These are phyloP conservation scores for Phytophthora capsici DNA, from an alignment of 352 stramenopile species.

Conservation along the genomic window DNA sequence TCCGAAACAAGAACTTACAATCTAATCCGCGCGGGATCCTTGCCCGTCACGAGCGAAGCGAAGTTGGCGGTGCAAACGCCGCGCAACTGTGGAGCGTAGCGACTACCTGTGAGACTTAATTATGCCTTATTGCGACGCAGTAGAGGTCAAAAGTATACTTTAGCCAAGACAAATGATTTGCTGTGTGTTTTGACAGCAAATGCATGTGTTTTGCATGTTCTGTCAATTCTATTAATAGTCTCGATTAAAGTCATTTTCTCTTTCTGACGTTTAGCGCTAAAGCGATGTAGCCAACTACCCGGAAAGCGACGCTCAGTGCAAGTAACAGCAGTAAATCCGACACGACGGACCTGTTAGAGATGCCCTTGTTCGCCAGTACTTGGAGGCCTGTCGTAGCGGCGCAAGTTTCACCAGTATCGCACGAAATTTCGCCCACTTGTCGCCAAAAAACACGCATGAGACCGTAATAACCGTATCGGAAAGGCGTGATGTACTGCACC, in stretches of 20 bases:
- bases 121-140: too few species aligned
- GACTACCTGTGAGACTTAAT: too few species aligned
- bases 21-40: too few species aligned
- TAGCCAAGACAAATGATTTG: too few species aligned
- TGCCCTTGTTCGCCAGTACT: constrained; percentile 44
- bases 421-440: constrained; percentile 44
- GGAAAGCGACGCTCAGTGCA: constrained; percentile 37
- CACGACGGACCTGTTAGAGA: constrained; percentile 31
- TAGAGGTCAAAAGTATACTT: too few species aligned
- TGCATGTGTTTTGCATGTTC: too few species aligned
- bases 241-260: constrained; percentile 18
- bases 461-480: constrained; percentile 59
- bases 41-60: too few species aligned
- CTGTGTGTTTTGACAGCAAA: too few species aligned
- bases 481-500: constrained; percentile 58
- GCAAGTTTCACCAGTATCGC: constrained; percentile 27
- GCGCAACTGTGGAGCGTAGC: too few species aligned
- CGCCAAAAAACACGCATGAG: constrained; percentile 59
- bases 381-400: constrained; percentile 34
- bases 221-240: background rate
- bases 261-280: constrained; percentile 34
- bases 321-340: constrained; percentile 36
- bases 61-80: too few species aligned
- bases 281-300: constrained; percentile 36
- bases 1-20: too few species aligned